Evolutionary conservation across 768 basidiomycete genomes (phyloP), one percentile per base, ranked within the genome.

Genomic region (Rhizopogon sp.): DNA sequence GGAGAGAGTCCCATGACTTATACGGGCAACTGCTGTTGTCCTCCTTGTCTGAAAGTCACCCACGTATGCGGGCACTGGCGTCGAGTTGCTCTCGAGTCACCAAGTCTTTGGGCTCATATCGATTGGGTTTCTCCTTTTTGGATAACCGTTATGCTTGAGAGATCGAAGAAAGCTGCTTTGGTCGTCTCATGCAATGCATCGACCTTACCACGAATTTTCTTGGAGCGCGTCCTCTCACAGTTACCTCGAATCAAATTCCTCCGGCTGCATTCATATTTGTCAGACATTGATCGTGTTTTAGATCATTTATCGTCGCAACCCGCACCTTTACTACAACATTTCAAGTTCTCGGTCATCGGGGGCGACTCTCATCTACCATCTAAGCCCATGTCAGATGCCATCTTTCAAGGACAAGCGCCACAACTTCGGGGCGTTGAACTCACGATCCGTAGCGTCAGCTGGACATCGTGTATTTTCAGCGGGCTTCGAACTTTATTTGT

Each of bases 401-500:
- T 74, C 20, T 69, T 77, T 35, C 58, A 58, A 25, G 71, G 68
- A 35, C 59, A 68, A 10, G 66, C 67, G 3, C 71, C 72, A 14
- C 62, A 61, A 28, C 66, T 79, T 25, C 70, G 69, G 46, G 59
- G 59, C 22, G 56, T 79, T 14, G 70, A 75, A 52, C 60, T 80
- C 0, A 62, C 53, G 14, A 61, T 66, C 20, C 71, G 73, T 52
- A 62, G 64, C 41, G 60, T 76, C 47, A 58, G 66, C 5, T 73
- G 75, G 72, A 64, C 68, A 20, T 74, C 72, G 2, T 58, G 67
- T 4, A 56, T 75, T 10, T 62, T 79, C 29, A 52, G 54, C 39
- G 65, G 66, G 47, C 68, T 80, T 7, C 70, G 67, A 17, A 64
- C 67, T 52, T 64, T 79, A 29, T 69, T 66, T 43, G 56, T 79